Evolutionary conservation across 2,329 filamentous ascomycete genomes (phyloP).

Genomic region (Fusarium stilboides): DNA sequence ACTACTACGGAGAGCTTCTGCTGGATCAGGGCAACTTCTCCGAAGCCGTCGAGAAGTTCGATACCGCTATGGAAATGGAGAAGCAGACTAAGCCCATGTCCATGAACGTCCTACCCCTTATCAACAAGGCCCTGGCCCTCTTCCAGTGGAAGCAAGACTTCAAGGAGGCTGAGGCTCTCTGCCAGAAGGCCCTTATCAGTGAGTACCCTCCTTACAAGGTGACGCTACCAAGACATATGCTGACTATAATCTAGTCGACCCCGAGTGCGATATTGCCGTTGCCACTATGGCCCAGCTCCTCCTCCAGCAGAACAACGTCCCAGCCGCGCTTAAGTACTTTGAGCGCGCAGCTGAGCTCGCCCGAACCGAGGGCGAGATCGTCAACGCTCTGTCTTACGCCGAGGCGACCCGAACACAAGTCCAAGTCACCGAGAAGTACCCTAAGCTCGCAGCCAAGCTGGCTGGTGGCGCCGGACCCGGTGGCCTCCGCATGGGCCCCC

Average conservation of each 20-base stretch:
- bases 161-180: constrained; percentile 92
- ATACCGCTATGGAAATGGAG: constrained; percentile 99
- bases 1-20: constrained; percentile 98
- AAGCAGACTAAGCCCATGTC: constrained; percentile 92
- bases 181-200: constrained; percentile 98
- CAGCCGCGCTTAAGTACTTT: constrained; percentile 95
- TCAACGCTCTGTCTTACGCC: constrained; percentile 96
- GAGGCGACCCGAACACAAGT: constrained; percentile 97
- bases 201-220: constrained; percentile 59
- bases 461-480: constrained; percentile 56
- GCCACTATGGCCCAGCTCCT: constrained; percentile 98
- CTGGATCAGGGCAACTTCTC: constrained; percentile 96
- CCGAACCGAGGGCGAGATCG: constrained; percentile 93
- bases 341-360: constrained; percentile 95
- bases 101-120: constrained; percentile 97
- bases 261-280: constrained; percentile 98
- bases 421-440: constrained; percentile 90
- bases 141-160: constrained; percentile 99
- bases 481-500: constrained; percentile 57
- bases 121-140: constrained; percentile 97
- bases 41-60: constrained; percentile 97
- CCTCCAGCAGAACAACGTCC: constrained; percentile 97
- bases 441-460: constrained; percentile 81
- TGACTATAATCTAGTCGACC: constrained; percentile 79
- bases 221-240: constrained; percentile 39